A percentile compares a stretch with the other conserved stretches of the same genome.
phyloP scores from a whole-genome alignment of 208 protist genomes.

The Leishmania gerbilli region DNA sequence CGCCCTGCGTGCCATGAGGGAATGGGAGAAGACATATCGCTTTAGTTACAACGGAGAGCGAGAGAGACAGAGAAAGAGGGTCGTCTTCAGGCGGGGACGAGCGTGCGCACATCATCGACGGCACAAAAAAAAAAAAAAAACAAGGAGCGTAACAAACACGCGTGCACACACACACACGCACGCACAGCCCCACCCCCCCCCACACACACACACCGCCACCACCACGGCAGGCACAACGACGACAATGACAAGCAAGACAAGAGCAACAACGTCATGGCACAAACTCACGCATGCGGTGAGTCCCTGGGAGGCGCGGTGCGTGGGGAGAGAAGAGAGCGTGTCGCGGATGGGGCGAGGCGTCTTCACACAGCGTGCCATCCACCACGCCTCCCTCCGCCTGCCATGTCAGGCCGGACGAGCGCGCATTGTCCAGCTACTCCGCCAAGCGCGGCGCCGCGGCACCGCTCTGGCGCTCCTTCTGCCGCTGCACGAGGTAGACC shows the following conservation, averaged over 20 bases:
- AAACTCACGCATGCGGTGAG: neutral
- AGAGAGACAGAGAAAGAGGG: neutral
- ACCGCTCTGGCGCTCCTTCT: slow-evolving; percentile 38
- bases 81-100: neutral
- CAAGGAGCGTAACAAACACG: neutral
- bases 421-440: neutral
- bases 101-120: neutral
- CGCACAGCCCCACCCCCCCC: neutral
- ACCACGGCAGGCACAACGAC: neutral
- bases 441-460: neutral
- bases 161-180: neutral
- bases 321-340: neutral
- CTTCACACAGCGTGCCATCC: neutral
- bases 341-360: neutral
- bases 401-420: neutral
- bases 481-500: slow-evolving; percentile 72
- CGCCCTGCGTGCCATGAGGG: neutral
- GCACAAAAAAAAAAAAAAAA: too few species aligned
- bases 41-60: neutral
- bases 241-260: neutral
- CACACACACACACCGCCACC: too few species aligned
- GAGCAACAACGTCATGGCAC: neutral
- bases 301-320: neutral
- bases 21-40: neutral
- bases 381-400: neutral